These are phyloP conservation scores for Floccularia luteovirens DNA, from an alignment of 768 basidiomycete genomes.

Conservation along the genomic window DNA sequence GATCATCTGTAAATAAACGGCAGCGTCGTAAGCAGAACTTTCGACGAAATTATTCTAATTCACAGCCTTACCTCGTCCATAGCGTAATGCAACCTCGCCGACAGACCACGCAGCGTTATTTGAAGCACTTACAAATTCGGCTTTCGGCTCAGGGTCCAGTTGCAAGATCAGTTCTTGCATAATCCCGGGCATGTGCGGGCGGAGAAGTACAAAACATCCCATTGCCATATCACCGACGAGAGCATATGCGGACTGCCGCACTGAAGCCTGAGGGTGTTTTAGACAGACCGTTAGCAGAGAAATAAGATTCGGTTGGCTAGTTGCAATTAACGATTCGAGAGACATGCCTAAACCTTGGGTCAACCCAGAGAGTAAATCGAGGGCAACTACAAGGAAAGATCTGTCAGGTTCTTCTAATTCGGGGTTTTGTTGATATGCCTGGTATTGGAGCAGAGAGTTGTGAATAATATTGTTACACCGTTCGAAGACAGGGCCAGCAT, in stretches of 20 bases:
- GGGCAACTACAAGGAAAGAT: constrained; percentile 94
- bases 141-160: constrained; percentile 87
- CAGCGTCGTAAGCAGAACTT: constrained; percentile 1
- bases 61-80: constrained; percentile 58
- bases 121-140: constrained; percentile 93
- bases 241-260: constrained; percentile 96
- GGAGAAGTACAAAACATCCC: constrained; percentile 83
- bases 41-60: neutral
- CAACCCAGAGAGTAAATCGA: constrained; percentile 94
- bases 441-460: constrained; percentile 75
- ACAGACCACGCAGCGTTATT: constrained; percentile 99
- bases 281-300: constrained; percentile 80
- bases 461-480: constrained; percentile 87
- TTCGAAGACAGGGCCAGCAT: constrained; percentile 87
- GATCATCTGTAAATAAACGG: constrained; percentile 43
- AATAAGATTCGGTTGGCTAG: constrained; percentile 71
- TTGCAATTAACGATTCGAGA: constrained; percentile 66
- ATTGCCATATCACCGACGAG: constrained; percentile 97
- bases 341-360: constrained; percentile 86
- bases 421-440: constrained; percentile 81
- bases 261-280: constrained; percentile 92
- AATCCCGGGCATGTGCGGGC: constrained; percentile 80
- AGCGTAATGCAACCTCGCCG: constrained; percentile 93
- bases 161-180: constrained; percentile 87
- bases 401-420: constrained; percentile 94